phyloP scores from a whole-genome alignment of 2,329 filamentous ascomycete genomes.

The Neofusicoccum ribis region DNA sequence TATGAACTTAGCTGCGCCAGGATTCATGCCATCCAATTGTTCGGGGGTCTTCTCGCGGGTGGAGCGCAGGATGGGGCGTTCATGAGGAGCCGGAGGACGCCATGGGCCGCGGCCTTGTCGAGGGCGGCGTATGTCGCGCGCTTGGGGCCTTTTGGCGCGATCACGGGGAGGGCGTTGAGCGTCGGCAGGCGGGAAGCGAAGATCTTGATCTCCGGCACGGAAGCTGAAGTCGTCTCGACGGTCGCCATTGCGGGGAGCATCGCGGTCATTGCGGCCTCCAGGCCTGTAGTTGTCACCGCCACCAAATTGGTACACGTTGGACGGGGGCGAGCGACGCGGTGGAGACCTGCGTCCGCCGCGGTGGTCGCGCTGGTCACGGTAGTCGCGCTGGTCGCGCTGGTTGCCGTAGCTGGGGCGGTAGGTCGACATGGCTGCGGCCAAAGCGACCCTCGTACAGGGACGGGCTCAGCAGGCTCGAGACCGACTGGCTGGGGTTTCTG shows the following conservation, averaged over 20 bases:
- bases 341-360: slow-evolving; percentile 14
- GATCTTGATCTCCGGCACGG: slow-evolving; percentile 29
- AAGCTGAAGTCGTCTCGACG: slow-evolving; percentile 35
- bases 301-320: slow-evolving; percentile 19
- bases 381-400: slow-evolving; percentile 12
- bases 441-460: not conserved
- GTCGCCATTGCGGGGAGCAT: slow-evolving; percentile 22
- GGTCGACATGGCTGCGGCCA: slow-evolving; percentile 2
- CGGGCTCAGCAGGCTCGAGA: not conserved
- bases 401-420: slow-evolving; percentile 20
- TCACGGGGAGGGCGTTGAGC: slow-evolving; percentile 12
- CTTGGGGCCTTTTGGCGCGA: slow-evolving; percentile 2
- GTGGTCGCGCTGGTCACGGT: not conserved
- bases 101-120: slow-evolving; percentile 10
- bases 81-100: slow-evolving; percentile 38
- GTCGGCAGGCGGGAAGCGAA: slow-evolving; percentile 32
- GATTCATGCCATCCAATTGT: slow-evolving; percentile 45
- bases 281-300: slow-evolving; percentile 32
- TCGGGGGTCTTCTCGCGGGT: slow-evolving; percentile 46
- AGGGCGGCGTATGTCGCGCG: not conserved
- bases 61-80: slow-evolving; percentile 46
- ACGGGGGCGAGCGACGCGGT: slow-evolving; percentile 5
- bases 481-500: not conserved
- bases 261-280: slow-evolving; percentile 22
- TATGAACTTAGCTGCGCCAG: slow-evolving; percentile 43